Percentiles rank a stretch among this genome's conserved stretches.
These are phyloP conservation scores for Murraya koenigii DNA, from an alignment of 345 rosid genomes.

Conservation along the genomic window DNA sequence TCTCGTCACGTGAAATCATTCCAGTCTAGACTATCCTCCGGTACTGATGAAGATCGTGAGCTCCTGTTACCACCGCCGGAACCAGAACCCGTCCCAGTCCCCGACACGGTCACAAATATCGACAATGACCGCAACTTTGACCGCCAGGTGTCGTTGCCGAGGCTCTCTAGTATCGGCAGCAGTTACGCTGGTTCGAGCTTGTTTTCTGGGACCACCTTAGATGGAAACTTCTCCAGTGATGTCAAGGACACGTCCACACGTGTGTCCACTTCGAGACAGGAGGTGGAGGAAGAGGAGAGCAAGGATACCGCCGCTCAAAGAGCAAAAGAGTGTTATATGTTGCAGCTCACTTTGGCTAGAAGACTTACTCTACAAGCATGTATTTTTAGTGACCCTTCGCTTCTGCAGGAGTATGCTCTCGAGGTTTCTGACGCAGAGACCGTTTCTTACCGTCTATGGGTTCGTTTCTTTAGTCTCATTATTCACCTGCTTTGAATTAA, in stretches of 20 bases:
- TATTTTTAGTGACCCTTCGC: constrained; percentile 43
- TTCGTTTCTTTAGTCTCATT: constrained; percentile 17
- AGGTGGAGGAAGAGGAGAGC: constrained; percentile 34
- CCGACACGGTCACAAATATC: constrained; percentile 19
- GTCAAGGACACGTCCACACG: constrained; percentile 45
- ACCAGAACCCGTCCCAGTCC: constrained; percentile 20
- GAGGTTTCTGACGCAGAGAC: constrained; percentile 45
- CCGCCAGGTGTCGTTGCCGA: constrained; percentile 61
- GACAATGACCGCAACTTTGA: constrained; percentile 47
- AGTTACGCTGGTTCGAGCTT: constrained; percentile 69
- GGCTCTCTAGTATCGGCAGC: constrained; percentile 74
- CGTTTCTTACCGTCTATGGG: constrained; percentile 90
- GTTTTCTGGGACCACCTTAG: constrained; percentile 79
- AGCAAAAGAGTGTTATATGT: constrained; percentile 54
- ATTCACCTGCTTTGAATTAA: neutral
- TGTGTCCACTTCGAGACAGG: constrained; percentile 32
- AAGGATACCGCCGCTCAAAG: constrained; percentile 39
- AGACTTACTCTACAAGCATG: constrained; percentile 66
- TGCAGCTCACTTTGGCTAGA: constrained; percentile 78
- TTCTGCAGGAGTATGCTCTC: constrained; percentile 30
- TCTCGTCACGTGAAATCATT: constrained; percentile 34
- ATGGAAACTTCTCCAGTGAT: constrained; percentile 54
- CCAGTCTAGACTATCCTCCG: constrained; percentile 26
- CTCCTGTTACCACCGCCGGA: constrained; percentile 38
- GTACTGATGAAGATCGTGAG: constrained; percentile 55